Evolutionary conservation across 2,329 filamentous ascomycete species (phyloP).

Genomic region (Dactylellina sp.): DNA sequence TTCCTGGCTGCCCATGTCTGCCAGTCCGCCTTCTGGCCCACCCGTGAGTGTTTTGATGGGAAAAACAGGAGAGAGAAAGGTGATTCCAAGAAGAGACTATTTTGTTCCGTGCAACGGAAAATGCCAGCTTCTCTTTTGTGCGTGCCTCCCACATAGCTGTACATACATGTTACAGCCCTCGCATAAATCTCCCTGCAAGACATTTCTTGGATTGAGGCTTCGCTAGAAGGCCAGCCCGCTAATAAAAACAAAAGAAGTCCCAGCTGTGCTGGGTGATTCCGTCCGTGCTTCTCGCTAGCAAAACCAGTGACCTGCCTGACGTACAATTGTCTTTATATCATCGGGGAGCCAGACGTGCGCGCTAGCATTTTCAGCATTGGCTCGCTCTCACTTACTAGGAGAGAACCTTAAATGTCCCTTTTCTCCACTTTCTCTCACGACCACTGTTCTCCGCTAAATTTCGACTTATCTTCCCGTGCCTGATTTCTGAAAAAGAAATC

Average conservation of each 20-base stretch:
- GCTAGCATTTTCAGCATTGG: slow-evolving; percentile 16
- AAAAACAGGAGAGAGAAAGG: background rate
- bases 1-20: slow-evolving; percentile 6
- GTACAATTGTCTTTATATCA: slow-evolving; percentile 42
- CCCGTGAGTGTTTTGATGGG: background rate
- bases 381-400: background rate
- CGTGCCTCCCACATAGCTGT: too few species aligned
- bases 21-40: background rate
- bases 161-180: too few species aligned
- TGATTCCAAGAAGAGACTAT: too few species aligned
- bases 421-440: slow-evolving; percentile 35
- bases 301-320: slow-evolving; percentile 12
- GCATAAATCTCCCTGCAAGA: background rate
- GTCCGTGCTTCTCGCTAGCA: slow-evolving; percentile 29
- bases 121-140: too few species aligned
- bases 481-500: slow-evolving; percentile 2
- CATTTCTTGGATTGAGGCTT: background rate
- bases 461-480: slow-evolving; percentile 14
- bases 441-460: slow-evolving; percentile 32
- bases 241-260: background rate
- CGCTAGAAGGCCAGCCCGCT: background rate
- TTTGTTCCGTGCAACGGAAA: too few species aligned
- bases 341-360: slow-evolving; percentile 14
- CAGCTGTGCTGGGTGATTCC: background rate
- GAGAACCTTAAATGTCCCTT: slow-evolving; percentile 44